Conservation (phyloP, 805 yeast species). For the Saturnispora besseyi region DNA sequence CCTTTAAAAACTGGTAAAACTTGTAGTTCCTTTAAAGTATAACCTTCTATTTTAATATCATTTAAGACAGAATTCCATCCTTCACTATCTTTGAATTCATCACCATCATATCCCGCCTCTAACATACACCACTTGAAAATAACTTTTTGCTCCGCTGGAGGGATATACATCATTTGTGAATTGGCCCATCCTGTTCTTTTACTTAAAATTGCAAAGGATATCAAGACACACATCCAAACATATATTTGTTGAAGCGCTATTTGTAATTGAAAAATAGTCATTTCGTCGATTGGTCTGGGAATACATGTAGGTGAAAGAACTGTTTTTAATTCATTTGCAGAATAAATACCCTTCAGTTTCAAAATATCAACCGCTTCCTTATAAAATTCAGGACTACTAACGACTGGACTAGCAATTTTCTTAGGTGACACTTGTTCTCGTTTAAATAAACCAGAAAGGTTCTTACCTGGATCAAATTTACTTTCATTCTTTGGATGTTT, state of each 20-base stretch:
- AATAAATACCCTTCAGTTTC: neutral
- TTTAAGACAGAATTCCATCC: slow-evolving; percentile 9
- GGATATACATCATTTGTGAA: slow-evolving; percentile 20
- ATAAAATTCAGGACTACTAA: neutral
- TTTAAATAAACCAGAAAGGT: neutral
- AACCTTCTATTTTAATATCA: neutral
- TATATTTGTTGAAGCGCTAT: slow-evolving; percentile 16
- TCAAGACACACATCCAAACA: slow-evolving; percentile 18
- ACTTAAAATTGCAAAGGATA: slow-evolving; percentile 20
- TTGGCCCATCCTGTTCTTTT: slow-evolving; percentile 24
- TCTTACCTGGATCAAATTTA: neutral
- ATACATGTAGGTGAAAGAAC: neutral
- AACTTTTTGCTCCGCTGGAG: slow-evolving; percentile 14
- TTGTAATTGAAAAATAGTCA: slow-evolving; percentile 1
- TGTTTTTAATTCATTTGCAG: neutral
- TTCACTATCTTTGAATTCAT: slow-evolving; percentile 3
- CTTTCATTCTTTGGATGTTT: neutral
- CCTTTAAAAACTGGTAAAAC: neutral
- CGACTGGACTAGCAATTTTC: neutral
- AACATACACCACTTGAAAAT: slow-evolving; percentile 15
- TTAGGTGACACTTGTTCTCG: neutral
- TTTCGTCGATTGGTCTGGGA: neutral
- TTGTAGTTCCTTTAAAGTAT: neutral
- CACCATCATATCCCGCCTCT: slow-evolving; percentile 4
- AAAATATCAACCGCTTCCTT: neutral